These are phyloP conservation scores for Leccinum variicolor DNA, from an alignment of 768 basidiomycete genomes.

Conservation along the genomic window DNA sequence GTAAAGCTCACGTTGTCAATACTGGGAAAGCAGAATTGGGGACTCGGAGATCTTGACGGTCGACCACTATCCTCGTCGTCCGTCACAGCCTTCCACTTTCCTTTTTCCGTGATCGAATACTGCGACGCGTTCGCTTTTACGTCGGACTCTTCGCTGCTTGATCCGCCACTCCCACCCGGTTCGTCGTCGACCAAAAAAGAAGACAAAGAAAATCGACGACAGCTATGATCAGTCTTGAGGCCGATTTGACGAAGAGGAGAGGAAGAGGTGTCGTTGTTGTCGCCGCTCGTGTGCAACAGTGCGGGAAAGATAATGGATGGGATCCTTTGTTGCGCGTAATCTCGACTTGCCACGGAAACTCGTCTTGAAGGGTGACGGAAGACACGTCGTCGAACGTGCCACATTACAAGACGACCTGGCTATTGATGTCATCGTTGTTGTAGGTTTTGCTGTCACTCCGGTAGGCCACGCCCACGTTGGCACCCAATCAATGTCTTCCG, in stretches of 20 bases:
- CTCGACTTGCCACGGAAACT: slow-evolving; percentile 3
- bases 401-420: neutral
- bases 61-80: neutral
- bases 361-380: slow-evolving; percentile 12
- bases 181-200: neutral
- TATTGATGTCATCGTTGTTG: neutral
- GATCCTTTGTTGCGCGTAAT: slow-evolving; percentile 1
- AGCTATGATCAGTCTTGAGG: too few species aligned
- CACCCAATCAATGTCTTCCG: neutral
- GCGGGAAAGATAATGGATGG: slow-evolving; percentile 15
- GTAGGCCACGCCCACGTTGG: neutral
- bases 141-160: neutral
- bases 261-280: neutral
- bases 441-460: neutral
- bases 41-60: neutral
- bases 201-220: neutral
- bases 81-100: slow-evolving; percentile 9
- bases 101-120: slow-evolving; percentile 6
- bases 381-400: slow-evolving; percentile 8
- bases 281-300: slow-evolving; percentile 9
- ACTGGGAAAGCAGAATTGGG: neutral
- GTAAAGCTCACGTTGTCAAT: slow-evolving; percentile 4
- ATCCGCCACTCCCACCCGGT: neutral
- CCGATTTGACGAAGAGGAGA: neutral
- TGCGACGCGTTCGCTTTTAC: neutral